These are phyloP conservation scores for Camellia japonica DNA, from an alignment of 148 eudicot species.

Conservation along the genomic window DNA sequence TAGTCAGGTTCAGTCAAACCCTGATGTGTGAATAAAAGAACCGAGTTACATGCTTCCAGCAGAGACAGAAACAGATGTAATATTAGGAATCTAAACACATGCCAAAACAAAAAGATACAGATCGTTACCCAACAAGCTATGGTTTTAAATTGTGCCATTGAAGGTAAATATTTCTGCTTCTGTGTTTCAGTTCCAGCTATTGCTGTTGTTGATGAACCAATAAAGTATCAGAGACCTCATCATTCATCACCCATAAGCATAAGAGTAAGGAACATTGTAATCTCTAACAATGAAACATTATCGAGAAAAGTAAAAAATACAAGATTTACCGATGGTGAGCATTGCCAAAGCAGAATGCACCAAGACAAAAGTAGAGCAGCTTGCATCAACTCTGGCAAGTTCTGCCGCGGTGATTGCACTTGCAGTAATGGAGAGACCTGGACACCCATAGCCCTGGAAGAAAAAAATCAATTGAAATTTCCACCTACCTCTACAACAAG, in stretches of 20 bases:
- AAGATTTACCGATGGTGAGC: conserved; percentile 74
- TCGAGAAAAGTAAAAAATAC: not conserved
- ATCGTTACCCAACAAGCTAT: conserved; percentile 73
- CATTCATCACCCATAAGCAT: not conserved
- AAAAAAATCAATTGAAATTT: conserved; percentile 17
- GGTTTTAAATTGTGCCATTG: conserved; percentile 65
- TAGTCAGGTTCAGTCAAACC: conserved; percentile 90
- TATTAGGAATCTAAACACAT: not conserved
- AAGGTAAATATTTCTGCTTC: conserved; percentile 78
- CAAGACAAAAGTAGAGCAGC: conserved; percentile 88
- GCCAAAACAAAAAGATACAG: not conserved
- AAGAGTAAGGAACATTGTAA: not conserved
- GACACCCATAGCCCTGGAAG: conserved; percentile 89
- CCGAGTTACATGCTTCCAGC: not conserved
- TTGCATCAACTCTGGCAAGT: conserved; percentile 90
- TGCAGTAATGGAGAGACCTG: conserved; percentile 71
- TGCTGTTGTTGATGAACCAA: conserved; percentile 41
- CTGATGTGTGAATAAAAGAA: conserved; percentile 26
- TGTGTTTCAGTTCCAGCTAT: conserved; percentile 79
- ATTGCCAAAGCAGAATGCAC: conserved; percentile 93
- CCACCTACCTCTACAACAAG: not conserved
- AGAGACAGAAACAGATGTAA: not conserved
- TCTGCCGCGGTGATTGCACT: conserved; percentile 78
- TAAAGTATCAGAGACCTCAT: conserved; percentile 8
- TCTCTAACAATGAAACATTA: not conserved